Base-by-base conservation (phyloP, 2,329 filamentous ascomycete genomes). In the Ceratocystis variospora region DNA sequence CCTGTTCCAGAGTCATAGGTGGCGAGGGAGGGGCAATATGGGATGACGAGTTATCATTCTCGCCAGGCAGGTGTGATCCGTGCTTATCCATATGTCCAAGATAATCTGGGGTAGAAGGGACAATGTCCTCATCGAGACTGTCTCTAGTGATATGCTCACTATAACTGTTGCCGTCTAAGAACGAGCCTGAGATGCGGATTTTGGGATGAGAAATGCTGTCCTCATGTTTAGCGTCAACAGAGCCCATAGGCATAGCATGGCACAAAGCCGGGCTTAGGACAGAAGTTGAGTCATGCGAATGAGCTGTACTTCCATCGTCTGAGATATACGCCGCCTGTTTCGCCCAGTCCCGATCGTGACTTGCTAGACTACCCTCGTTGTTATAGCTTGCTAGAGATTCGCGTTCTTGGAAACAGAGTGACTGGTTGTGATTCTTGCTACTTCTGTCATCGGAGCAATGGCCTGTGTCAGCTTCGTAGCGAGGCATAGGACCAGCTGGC, bases 341-440 rank as follows among this genome's bases (percentile, higher is more conserved):
- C 8, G 79, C 79, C 83, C 83, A 86, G 67, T 80, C 77, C 5
- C 73, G 74, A 10, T 76, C 76, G 31, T 72, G 71, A 46, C 73
- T 75, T 66, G 75, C n/a, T 17, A 63, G 15, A 17, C 46, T 63
- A 8, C 33, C 50, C 5, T 64, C 46, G 22, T 67, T 45, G 6
- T 66, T 45, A 22, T 28, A 33, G 12, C 45, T 44, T 6, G n/a
- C 25, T 6, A 50, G 25, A 17, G 45, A 44, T 59, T 59, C 28
- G 12, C 31, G 25, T 37, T 59, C 55, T n/a, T 59, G 25, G 5
- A 28, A 31, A 12, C 55, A n/a, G 12, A n/a, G 17, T n/a, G 55
- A 19, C 12, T 83, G 80, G 53, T 84, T 81, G 0, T 79, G 80
- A 72, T 2, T 82, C 88, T 62, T 88, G 37, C 37, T 83, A 87